phyloP scores from a whole-genome alignment of 2,329 filamentous ascomycete species.

The Lachnellula arida region DNA sequence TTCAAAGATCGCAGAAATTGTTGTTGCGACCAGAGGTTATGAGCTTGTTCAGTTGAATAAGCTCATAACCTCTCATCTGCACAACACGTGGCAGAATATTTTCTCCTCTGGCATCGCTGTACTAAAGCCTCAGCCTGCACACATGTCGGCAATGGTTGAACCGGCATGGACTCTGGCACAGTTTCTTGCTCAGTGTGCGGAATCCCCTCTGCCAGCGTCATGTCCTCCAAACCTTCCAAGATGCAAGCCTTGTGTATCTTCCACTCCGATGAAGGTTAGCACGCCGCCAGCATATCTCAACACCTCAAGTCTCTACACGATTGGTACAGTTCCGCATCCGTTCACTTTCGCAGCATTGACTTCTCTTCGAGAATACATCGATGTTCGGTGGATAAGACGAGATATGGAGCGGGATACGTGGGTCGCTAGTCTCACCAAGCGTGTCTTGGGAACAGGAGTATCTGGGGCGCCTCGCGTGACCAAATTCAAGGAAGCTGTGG shows the following conservation, averaged over 20 bases:
- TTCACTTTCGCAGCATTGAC: slow-evolving; percentile 73
- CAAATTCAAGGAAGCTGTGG: slow-evolving; percentile 76
- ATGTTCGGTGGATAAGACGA: slow-evolving; percentile 60
- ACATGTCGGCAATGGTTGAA: slow-evolving; percentile 68
- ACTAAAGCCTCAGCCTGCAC: slow-evolving; percentile 70
- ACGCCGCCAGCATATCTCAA: slow-evolving; percentile 68
- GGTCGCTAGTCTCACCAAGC: slow-evolving; percentile 66
- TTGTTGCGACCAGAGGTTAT: slow-evolving; percentile 51
- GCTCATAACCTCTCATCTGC: slow-evolving; percentile 81
- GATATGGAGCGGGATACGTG: slow-evolving; percentile 72
- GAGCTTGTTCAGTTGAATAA: slow-evolving; percentile 63
- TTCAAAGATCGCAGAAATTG: slow-evolving; percentile 57
- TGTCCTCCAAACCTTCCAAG: slow-evolving; percentile 78
- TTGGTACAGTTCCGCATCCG: slow-evolving; percentile 86
- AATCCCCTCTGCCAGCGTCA: slow-evolving; percentile 65
- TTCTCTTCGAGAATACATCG: slow-evolving; percentile 55
- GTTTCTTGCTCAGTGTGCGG: slow-evolving; percentile 70
- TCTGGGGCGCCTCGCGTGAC: slow-evolving; percentile 63
- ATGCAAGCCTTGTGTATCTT: slow-evolving; percentile 69
- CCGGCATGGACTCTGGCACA: slow-evolving; percentile 68
- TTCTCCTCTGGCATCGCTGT: slow-evolving; percentile 76
- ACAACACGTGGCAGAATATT: slow-evolving; percentile 75
- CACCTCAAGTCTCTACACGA: slow-evolving; percentile 66
- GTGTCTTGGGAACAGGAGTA: slow-evolving; percentile 59
- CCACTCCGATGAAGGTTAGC: slow-evolving; percentile 60